phyloP scores from a whole-genome alignment of 306 rosid species.

The Cicer yamashitae region DNA sequence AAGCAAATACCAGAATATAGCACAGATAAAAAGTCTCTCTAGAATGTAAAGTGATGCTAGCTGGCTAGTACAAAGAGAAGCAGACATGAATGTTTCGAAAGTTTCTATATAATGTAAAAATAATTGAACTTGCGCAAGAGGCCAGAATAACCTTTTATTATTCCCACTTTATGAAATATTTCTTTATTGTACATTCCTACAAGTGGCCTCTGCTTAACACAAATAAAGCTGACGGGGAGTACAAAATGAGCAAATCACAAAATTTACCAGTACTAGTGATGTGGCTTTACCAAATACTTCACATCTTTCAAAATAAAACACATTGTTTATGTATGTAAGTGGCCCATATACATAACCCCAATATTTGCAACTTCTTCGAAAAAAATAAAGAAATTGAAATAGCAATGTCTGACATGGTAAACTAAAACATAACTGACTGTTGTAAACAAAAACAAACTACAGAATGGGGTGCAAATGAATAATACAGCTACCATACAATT shows the following conservation, averaged over 20 bases:
- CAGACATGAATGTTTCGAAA: conserved; percentile 25
- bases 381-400: neutral
- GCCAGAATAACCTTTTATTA: conserved; percentile 9
- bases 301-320: conserved; percentile 39
- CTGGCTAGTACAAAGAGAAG: conserved; percentile 23
- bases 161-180: conserved; percentile 24
- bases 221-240: conserved; percentile 33
- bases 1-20: conserved; percentile 29
- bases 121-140: conserved; percentile 13
- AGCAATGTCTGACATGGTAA: conserved; percentile 33
- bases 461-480: conserved; percentile 11
- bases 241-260: conserved; percentile 34
- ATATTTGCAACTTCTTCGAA: neutral
- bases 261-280: conserved; percentile 28
- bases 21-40: conserved; percentile 26
- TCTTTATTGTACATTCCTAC: conserved; percentile 28
- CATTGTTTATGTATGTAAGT: conserved; percentile 10
- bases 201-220: conserved; percentile 37
- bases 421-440: conserved; percentile 24
- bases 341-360: conserved; percentile 18
- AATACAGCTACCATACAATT: neutral
- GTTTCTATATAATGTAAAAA: conserved; percentile 2
- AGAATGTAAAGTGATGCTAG: conserved; percentile 16
- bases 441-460: conserved; percentile 40
- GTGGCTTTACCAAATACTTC: conserved; percentile 33